Conservation (phyloP, 345 rosid genomes). For the Arabidopsis arenosa region DNA sequence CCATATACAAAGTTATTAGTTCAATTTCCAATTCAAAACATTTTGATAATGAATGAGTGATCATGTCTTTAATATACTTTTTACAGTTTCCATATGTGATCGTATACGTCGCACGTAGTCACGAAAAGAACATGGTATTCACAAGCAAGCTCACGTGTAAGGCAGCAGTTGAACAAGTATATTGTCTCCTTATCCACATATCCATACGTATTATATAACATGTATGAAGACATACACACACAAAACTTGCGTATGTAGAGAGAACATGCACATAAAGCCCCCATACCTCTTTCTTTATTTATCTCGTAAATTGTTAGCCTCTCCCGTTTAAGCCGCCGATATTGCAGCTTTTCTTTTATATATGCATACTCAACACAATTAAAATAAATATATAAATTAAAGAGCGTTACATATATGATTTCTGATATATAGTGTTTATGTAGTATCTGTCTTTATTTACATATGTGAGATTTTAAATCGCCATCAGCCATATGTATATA, state of each 20-base stretch:
- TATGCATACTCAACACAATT: neutral
- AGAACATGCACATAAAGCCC: conserved; percentile 42
- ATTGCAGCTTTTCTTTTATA: conserved; percentile 35
- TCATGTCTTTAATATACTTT: neutral
- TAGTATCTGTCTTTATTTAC: conserved; percentile 1
- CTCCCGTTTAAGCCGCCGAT: conserved; percentile 42
- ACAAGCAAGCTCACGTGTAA: conserved; percentile 41
- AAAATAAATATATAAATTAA: neutral
- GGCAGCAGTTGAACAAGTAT: conserved; percentile 23
- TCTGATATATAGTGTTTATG: neutral
- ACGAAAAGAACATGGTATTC: conserved; percentile 37
- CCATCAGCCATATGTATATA: neutral
- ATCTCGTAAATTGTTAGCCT: conserved; percentile 40
- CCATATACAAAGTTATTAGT: neutral
- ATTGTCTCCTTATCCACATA: conserved; percentile 42
- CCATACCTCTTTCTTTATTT: conserved; percentile 42
- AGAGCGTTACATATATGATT: neutral
- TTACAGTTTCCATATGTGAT: neutral
- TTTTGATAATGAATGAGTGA: neutral
- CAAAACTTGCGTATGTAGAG: conserved; percentile 24
- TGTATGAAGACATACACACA: neutral
- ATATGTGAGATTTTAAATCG: neutral
- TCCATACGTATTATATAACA: neutral
- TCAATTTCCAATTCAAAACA: neutral
- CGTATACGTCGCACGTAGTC: conserved; percentile 23